Evolutionary conservation across 2,329 filamentous ascomycete genomes (phyloP), one percentile per base, ranked within the genome.

Genomic region (Pestalotiopsis sp.): DNA sequence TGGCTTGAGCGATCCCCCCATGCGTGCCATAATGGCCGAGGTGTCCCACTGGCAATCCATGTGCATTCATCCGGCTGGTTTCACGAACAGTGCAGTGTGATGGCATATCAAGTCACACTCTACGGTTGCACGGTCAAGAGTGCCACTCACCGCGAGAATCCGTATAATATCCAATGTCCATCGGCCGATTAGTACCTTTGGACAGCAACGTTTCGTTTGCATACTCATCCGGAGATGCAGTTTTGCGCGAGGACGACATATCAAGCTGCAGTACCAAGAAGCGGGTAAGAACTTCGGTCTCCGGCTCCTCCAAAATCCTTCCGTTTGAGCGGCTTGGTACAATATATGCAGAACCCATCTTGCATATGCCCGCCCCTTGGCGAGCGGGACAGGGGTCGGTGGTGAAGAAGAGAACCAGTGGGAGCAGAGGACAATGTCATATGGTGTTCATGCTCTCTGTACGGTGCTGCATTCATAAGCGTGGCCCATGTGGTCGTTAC

Each of bases 251-350:
- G 14, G 45, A 52, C 45, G 14, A 20, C 14, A 52, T 20, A 23
- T 31, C 17, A 27, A 59, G 57, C 25, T 59, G 57, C 57, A 27
- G 27, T 27, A 59, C 27, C 23, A 59, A 27, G 57, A 36, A 31
- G 23, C 23, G 13, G 57, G 23, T 11, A 11, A 36, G 2, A n/a
- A 59, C 14, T 36, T 11, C 23, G 11, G 4, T 6, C 12, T n/a
- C 14, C 5, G 4, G 4, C 12, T n/a, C 14, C 5, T 59, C 9
- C 12, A 27, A 13, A 23, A 27, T 59, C 23, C 57, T 59, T 36
- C 57, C 57, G 57, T 59, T 59, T 59, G 57, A 59, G 57, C 57
- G 57, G 57, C 57, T 59, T 59, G 57, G 57, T 59, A 59, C 25
- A 52, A 52, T 52, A 52, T 52, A 52, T 59, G 57, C 57, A 59